Conservation (phyloP, 257 asterid genomes). For the Cruciata laevipes region DNA sequence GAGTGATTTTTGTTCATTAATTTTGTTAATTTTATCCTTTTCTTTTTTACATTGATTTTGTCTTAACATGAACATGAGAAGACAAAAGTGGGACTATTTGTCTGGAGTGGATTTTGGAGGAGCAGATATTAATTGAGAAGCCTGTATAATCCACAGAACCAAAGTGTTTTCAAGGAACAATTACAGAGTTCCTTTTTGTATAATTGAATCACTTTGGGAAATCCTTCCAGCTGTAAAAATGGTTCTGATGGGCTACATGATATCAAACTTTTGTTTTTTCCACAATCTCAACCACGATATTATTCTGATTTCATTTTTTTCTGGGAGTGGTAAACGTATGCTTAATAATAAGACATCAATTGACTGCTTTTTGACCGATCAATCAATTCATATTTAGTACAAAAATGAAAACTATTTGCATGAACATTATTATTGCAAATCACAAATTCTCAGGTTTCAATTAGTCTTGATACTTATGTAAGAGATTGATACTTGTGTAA, state of each 20-base stretch:
- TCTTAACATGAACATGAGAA: background rate
- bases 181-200: slow-evolving; percentile 12
- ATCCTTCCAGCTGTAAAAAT: slow-evolving; percentile 48
- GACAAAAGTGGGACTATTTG: background rate
- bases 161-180: background rate
- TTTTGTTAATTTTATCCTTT: too few species aligned
- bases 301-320: background rate
- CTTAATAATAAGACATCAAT: background rate
- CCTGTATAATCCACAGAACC: background rate
- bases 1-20: background rate
- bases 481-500: too few species aligned
- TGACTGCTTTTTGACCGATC: slow-evolving; percentile 12
- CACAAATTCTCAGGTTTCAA: too few species aligned
- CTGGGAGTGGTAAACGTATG: background rate
- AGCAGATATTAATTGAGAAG: background rate
- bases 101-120: background rate
- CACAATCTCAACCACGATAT: slow-evolving; percentile 29
- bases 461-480: too few species aligned
- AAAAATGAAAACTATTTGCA: too few species aligned
- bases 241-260: slow-evolving; percentile 18
- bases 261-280: slow-evolving; percentile 11
- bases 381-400: slow-evolving; percentile 16
- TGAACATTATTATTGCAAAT: too few species aligned
- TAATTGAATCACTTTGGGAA: slow-evolving; percentile 45
- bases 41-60: too few species aligned